Percentiles rank a stretch among this genome's conserved stretches.
Evolutionary conservation across 106 monocot species (phyloP).

Genomic region (Platanthera zijinensis): DNA sequence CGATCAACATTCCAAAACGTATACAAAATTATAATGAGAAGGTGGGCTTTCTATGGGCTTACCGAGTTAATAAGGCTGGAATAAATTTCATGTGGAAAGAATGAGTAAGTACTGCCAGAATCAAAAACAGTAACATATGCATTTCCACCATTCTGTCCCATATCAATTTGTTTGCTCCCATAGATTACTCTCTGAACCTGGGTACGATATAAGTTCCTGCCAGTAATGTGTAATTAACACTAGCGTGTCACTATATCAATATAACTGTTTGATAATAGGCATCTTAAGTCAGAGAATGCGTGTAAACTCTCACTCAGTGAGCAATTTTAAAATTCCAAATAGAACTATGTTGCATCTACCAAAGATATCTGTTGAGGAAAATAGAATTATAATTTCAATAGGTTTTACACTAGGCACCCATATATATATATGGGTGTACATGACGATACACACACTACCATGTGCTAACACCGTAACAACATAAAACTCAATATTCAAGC

Average conservation of each 20-base stretch:
- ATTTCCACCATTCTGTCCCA: constrained; percentile 12
- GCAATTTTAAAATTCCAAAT: not conserved
- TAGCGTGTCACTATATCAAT: not conserved
- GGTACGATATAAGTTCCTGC: constrained; percentile 49
- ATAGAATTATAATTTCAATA: not conserved
- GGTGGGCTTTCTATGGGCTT: constrained; percentile 1
- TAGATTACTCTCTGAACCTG: constrained; percentile 44
- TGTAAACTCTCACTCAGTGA: not conserved
- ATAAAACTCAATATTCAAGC: no score
- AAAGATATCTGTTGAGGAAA: not conserved
- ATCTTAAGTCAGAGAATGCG: not conserved
- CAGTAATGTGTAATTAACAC: not conserved
- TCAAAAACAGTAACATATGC: constrained; percentile 52
- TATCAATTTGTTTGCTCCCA: constrained; percentile 37
- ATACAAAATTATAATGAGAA: not conserved
- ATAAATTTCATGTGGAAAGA: constrained; percentile 66
- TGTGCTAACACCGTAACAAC: no score
- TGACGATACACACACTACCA: no score
- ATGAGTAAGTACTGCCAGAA: constrained; percentile 80
- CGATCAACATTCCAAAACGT: not conserved
- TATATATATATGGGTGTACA: no score
- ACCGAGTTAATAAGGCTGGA: constrained; percentile 44
- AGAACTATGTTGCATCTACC: not conserved
- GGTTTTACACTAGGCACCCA: not conserved
- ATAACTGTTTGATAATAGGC: not conserved